These are phyloP conservation scores for Peronospora destructor DNA, from an alignment of 352 stramenopile species.

Conservation along the genomic window DNA sequence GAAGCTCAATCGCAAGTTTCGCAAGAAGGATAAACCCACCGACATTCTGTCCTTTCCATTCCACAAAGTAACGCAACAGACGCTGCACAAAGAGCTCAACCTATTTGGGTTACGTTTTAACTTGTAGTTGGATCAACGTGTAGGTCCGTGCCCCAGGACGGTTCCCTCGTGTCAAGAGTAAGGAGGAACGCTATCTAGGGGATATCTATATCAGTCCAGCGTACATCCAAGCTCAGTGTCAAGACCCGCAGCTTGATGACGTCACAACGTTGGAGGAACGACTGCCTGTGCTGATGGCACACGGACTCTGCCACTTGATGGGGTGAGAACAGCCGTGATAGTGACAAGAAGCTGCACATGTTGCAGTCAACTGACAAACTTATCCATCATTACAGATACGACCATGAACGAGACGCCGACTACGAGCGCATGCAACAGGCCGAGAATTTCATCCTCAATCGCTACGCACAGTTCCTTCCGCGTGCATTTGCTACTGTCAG, in stretches of 20 bases:
- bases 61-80: slow-evolving; percentile 48
- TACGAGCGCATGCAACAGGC: slow-evolving; percentile 70
- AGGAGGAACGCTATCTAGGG: slow-evolving; percentile 67
- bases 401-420: slow-evolving; percentile 70
- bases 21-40: slow-evolving; percentile 73
- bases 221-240: slow-evolving; percentile 70
- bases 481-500: slow-evolving; percentile 8
- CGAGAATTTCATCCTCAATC: slow-evolving; percentile 58
- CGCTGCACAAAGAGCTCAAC: not conserved
- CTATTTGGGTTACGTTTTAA: no score
- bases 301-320: slow-evolving; percentile 79
- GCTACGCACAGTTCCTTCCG: slow-evolving; percentile 47
- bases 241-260: slow-evolving; percentile 47
- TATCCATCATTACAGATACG: slow-evolving; percentile 42
- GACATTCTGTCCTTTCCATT: slow-evolving; percentile 80
- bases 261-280: slow-evolving; percentile 54
- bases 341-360: not conserved
- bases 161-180: slow-evolving; percentile 42
- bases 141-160: slow-evolving; percentile 52
- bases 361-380: slow-evolving; percentile 10
- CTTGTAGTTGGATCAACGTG: no score
- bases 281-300: slow-evolving; percentile 65
- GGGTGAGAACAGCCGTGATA: slow-evolving; percentile 30
- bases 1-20: slow-evolving; percentile 60
- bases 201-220: slow-evolving; percentile 81